Evolutionary conservation across 176 grass and related monocot genomes (phyloP).

Genomic region (Rhipidocladum racemiflorum): DNA sequence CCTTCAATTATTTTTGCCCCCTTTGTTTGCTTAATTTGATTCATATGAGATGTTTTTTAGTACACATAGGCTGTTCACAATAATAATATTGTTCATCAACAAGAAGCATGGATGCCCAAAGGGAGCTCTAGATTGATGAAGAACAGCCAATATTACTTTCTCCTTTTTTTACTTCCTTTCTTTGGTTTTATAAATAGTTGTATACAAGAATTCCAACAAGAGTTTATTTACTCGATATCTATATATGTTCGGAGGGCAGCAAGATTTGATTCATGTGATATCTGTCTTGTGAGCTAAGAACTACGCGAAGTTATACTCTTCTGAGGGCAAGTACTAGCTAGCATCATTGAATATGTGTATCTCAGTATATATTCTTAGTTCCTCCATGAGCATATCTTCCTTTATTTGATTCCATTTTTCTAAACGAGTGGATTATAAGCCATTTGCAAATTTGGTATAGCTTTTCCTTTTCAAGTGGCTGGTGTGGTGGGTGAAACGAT

Average conservation of each 20-base stretch:
- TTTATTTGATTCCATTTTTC: conserved; percentile 31
- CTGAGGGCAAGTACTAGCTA: background rate
- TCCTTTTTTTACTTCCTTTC: conserved; percentile 22
- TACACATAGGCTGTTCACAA: conserved; percentile 57
- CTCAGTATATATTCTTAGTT: conserved; percentile 38
- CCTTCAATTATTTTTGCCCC: conserved; percentile 72
- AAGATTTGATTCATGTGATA: conserved; percentile 39
- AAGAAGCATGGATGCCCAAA: conserved; percentile 65
- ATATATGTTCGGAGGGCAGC: background rate
- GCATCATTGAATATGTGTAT: background rate
- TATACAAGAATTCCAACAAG: conserved; percentile 45
- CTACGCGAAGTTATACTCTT: conserved; percentile 15
- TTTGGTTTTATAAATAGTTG: conserved; percentile 46
- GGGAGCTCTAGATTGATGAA: conserved; percentile 62
- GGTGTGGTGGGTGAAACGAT: no score
- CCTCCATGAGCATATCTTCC: conserved; percentile 22
- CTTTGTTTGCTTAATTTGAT: conserved; percentile 66
- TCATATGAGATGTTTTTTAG: conserved; percentile 59
- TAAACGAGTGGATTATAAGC: conserved; percentile 33
- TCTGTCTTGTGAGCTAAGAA: background rate
- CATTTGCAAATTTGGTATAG: conserved; percentile 27
- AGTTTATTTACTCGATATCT: conserved; percentile 35
- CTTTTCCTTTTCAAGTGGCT: conserved; percentile 36
- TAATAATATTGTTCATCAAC: conserved; percentile 43
- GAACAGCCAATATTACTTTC: conserved; percentile 48